These are phyloP conservation scores for Rubia tinctorum DNA, from an alignment of 305 asterid species.

Conservation along the genomic window DNA sequence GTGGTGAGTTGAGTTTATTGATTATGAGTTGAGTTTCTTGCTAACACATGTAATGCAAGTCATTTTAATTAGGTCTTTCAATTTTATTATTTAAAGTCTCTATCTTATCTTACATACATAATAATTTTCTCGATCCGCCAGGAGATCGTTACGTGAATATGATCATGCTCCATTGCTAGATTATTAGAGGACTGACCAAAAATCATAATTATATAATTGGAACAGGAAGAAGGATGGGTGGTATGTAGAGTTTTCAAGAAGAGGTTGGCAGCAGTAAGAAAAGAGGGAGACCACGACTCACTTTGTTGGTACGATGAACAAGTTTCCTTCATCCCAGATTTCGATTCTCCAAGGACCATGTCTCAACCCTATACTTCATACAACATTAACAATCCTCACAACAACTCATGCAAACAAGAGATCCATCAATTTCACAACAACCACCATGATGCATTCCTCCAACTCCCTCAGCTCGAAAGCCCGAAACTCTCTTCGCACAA, in stretches of 20 bases:
- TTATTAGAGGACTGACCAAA: background rate
- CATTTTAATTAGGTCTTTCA: background rate
- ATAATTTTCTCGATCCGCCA: no score
- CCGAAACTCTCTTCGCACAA: slow-evolving; percentile 35
- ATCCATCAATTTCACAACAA: slow-evolving; percentile 25
- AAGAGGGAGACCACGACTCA: slow-evolving; percentile 40
- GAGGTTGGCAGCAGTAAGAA: slow-evolving; percentile 37
- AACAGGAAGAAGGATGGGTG: slow-evolving; percentile 80
- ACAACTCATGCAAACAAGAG: slow-evolving; percentile 41
- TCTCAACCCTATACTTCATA: slow-evolving; percentile 21
- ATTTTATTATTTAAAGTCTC: no score
- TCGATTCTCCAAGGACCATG: slow-evolving; percentile 30
- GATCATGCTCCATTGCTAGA: background rate
- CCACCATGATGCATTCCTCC: slow-evolving; percentile 38
- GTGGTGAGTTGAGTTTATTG: no score
- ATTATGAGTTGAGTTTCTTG: no score
- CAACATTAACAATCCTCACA: slow-evolving; percentile 18
- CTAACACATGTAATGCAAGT: background rate
- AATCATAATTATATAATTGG: background rate
- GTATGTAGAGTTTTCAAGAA: slow-evolving; percentile 65
- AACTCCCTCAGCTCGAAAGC: slow-evolving; percentile 57
- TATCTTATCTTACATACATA: no score
- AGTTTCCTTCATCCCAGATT: slow-evolving; percentile 41
- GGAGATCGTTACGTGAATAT: background rate
- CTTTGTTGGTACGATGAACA: slow-evolving; percentile 54